Evolutionary conservation across 2,329 filamentous ascomycete species (phyloP), one percentile per base, ranked within the genome.

Genomic region (Xylariaceae sp.): DNA sequence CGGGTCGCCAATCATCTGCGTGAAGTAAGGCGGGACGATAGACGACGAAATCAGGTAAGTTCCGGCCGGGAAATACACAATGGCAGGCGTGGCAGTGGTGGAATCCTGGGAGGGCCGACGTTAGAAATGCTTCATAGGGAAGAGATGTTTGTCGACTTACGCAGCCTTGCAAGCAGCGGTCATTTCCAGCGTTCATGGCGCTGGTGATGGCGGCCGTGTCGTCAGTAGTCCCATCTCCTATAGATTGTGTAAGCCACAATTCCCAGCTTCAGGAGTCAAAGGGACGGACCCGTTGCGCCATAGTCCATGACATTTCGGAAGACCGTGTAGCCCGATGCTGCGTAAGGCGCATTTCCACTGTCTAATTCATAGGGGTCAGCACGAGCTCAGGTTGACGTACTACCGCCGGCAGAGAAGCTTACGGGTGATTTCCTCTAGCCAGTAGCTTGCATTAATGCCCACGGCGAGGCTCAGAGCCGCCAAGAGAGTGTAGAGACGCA

Each of bases 1-100:
- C 2, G 75, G 69, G 39, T 80, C 74, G 25, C 75, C 75, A 35
- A 80, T 64, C 11, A 81, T 55, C 52, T 78, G 69, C 5, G 77
- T 81, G 39, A 72, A 71, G 54, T 80, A 82, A 46, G 75, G 78
- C 46, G 76, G 65, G 33, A 77, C 66, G 40, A 83, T 75, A 2
- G 71, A 63, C 0, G 59, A 57, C 26, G 65, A 75, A 37, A 78
- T 63, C 2, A 73, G 32, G 42, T 83, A 83, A 0, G 67, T 77
- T 27, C 63, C 63, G 3, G 57, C 46, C 10, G 63, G 63, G 40
- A 66, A 65, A 45, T 65, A 66, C 12, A 66, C 59, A 19, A 65
- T 46, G 5, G 59, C 62, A 13, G 61, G 60, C 7, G 55, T 65
- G 14, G 47, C 58, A 9, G 61, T 65, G 3, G 59, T 56, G 13